Base-by-base conservation (phyloP, 2,329 filamentous ascomycete genomes). In the Talaromyces albobiverticillius region DNA sequence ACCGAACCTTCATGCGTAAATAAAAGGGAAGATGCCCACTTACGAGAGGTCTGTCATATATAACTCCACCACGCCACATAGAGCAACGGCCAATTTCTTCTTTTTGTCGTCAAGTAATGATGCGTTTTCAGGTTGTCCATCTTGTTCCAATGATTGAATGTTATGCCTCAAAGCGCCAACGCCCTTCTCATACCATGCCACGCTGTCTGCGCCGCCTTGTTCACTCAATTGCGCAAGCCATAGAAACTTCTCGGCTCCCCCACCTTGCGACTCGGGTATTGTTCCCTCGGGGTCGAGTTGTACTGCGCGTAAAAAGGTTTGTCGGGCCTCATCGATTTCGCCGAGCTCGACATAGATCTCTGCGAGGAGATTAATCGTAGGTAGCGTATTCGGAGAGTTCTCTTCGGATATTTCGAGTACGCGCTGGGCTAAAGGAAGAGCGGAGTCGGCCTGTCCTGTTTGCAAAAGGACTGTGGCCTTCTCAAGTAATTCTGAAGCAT, bases 21-120 rank as follows among this genome's bases (percentile, higher is more conserved):
- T 96, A 76, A 75, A 99, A 94, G 11, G 94, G 31, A 10, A 4
- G 20, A 40, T 40, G 36, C 18, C 18, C 46, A 74, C 76, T 70
- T 83, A 94, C 64, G 89, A 94, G 63, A 97, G 76, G 76, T 99
- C 94, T 10, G 94, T 99, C 94, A 99, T 99, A 78, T 96, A 99
- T 47, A 99, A 90, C 76, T 99, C 94, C 6, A 90, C 86, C 57
- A 97, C 90, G 25, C 89, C 90, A 72, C 95, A 99, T 32, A 99
- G 81, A n/a, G 92, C 90, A 62, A 90, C 90, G 2, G 91, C 90
- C 32, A 97, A 79, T 72, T 94, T 94, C 60, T 80, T 79, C 69
- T 87, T 87, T 77, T 90, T 89, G 71, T 91, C 89, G 25, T 86
- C 81, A 38, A 85, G 50, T 32, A 77, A 64, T 22, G 75, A 57